Percentiles rank a stretch among this genome's conserved stretches.
Evolutionary conservation across 2,329 filamentous ascomycete genomes (phyloP).

Genomic region (Phyllosticta ampelicida): DNA sequence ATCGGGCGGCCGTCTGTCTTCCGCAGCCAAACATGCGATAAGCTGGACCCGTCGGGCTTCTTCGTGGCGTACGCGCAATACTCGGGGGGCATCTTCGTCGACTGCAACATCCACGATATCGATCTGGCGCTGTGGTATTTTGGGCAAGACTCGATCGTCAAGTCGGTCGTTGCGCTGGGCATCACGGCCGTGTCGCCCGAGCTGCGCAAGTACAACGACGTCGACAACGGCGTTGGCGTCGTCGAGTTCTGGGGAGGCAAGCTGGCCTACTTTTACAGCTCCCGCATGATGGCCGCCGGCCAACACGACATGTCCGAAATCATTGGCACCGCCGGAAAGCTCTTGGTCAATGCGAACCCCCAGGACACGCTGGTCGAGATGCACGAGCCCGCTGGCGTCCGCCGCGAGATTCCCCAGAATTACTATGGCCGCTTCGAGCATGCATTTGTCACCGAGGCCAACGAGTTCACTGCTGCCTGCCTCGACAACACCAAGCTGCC

Average conservation of each 20-base stretch:
- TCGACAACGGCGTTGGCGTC: constrained; percentile 53
- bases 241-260: constrained; percentile 55
- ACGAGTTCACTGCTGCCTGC: constrained; percentile 51
- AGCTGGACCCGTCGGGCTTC: constrained; percentile 53
- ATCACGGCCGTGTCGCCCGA: constrained; percentile 50
- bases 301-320: constrained; percentile 59
- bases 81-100: constrained; percentile 59
- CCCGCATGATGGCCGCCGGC: constrained; percentile 56
- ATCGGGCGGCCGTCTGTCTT: constrained; percentile 52
- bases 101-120: constrained; percentile 62
- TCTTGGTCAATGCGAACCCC: constrained; percentile 51
- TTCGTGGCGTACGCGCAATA: constrained; percentile 57
- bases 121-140: constrained; percentile 56
- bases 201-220: constrained; percentile 46
- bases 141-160: constrained; percentile 42
- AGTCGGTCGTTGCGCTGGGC: constrained; percentile 46
- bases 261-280: constrained; percentile 54
- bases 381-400: constrained; percentile 43
- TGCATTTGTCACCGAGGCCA: constrained; percentile 53
- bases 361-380: constrained; percentile 44
- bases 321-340: constrained; percentile 54
- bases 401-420: constrained; percentile 48
- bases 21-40: constrained; percentile 57
- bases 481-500: constrained; percentile 46
- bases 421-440: constrained; percentile 54